Evolutionary conservation across 2,329 filamentous ascomycete genomes (phyloP), one percentile per base, ranked within the genome.

Genomic region (Aureobasidium vineae): DNA sequence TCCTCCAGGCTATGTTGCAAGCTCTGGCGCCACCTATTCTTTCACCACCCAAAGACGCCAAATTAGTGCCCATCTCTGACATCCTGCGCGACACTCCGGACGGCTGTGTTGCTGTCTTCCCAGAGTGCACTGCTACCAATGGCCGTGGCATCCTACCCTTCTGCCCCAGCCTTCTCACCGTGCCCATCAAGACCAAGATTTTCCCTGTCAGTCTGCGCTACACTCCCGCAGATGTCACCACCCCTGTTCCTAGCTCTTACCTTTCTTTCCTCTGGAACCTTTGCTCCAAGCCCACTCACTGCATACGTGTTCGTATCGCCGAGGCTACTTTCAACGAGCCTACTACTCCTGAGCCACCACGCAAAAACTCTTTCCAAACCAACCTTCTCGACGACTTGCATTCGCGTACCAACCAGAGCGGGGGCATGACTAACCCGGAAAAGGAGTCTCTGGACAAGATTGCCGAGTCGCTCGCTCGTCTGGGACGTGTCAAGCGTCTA

Each of bases 91-190:
- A 84, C 67, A 85, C 96, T 75, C 92, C 92, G 0, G 83, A 85
- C 66, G 87, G 92, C 53, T 86, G 91, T 67, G 85, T 98, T 69
- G 92, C 89, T 69, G 87, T 97, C 1, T 97, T 98, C 76, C 94
- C 95, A 15, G 95, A 99, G 79, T 94, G 90, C 78, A 95, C 90
- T 5, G 96, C 95, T 0, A 97, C 92, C 52, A 99, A 99, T 75
- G 94, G 94, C 69, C 89, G 91, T 71, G 95, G 90, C 5, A 93
- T 98, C 69, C 79, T 99, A 15, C 90, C 92, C 1, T 86, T 97
- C 65, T 91, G 90, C 68, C 91, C 90, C 0, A 89, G 88, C 60
- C 82, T 99, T 1, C 81, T 95, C 2, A 84, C 87, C 19, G 86
- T 86, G 0, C 86, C 88, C 0, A 76, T 85, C 6, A 82, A 84